These are phyloP conservation scores for Aspergillus sp. DNA, from an alignment of 2,329 filamentous ascomycete genomes.

Conservation along the genomic window DNA sequence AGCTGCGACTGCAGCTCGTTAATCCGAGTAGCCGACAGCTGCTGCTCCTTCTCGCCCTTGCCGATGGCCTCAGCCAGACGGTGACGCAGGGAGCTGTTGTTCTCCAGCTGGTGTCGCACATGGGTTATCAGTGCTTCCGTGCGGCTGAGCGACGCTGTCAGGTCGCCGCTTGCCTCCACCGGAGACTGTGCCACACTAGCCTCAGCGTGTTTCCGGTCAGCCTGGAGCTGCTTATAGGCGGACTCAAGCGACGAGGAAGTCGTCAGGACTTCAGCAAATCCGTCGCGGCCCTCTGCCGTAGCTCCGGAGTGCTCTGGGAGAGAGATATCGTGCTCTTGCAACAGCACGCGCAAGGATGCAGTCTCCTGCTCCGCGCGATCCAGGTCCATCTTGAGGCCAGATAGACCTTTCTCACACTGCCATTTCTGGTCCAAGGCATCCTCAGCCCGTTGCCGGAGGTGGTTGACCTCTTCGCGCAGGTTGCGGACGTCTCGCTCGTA, in stretches of 20 bases:
- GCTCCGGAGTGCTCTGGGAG: constrained; percentile 55
- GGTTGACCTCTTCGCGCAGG: constrained; percentile 74
- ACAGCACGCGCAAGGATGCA: constrained; percentile 64
- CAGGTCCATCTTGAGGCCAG: constrained; percentile 88
- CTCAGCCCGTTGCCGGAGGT: constrained; percentile 76
- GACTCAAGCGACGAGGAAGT: constrained; percentile 64
- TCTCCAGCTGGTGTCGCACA: constrained; percentile 70
- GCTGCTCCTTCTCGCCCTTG: constrained; percentile 77
- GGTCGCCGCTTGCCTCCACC: constrained; percentile 57
- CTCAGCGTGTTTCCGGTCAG: constrained; percentile 55
- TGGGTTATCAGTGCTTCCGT: constrained; percentile 72
- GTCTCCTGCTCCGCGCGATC: constrained; percentile 94
- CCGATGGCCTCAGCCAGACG: constrained; percentile 72
- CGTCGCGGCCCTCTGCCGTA: constrained; percentile 20
- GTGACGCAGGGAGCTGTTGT: constrained; percentile 65
- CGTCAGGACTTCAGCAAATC: constrained; percentile 42
- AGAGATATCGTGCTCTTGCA: constrained; percentile 74
- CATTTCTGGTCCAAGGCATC: constrained; percentile 94
- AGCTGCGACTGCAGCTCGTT: constrained; percentile 74
- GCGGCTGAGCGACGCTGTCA: constrained; percentile 64
- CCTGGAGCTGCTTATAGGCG: constrained; percentile 67
- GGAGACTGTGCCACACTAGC: constrained; percentile 65
- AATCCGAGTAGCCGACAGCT: constrained; percentile 70
- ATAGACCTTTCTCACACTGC: constrained; percentile 84
- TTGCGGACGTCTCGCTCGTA: constrained; percentile 77